A percentile compares a stretch with the other conserved stretches of the same genome.
Evolutionary conservation across 2,329 filamentous ascomycete species (phyloP).

Genomic region (Zelopaecilomyces penicillatus): DNA sequence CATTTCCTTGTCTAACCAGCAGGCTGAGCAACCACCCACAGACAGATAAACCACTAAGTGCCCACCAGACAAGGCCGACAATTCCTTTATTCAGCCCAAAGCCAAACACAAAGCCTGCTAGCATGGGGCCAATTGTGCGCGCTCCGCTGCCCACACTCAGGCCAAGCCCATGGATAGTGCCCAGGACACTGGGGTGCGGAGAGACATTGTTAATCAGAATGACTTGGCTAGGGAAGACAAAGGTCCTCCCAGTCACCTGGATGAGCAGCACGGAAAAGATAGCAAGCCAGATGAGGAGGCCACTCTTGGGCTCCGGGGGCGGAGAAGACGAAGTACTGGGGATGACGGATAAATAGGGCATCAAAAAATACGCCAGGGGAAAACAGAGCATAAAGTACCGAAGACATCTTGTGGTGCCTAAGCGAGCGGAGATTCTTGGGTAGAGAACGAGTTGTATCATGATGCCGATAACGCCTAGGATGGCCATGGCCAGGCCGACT

Average conservation of each 20-base stretch:
- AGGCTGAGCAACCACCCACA: conserved; percentile 42
- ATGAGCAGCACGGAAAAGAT: conserved; percentile 54
- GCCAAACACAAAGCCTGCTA: conserved; percentile 55
- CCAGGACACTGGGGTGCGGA: conserved; percentile 39
- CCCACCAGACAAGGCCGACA: conserved; percentile 53
- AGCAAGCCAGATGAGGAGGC: conserved; percentile 53
- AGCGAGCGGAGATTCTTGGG: conserved; percentile 53
- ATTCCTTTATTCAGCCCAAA: conserved; percentile 47
- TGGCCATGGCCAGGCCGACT: conserved; percentile 71
- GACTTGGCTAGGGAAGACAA: conserved; percentile 40
- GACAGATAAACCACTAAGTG: conserved; percentile 40
- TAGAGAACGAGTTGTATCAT: conserved; percentile 54
- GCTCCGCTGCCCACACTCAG: conserved; percentile 52
- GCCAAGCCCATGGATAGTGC: conserved; percentile 41
- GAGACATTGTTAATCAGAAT: conserved; percentile 42
- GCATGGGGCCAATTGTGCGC: conserved; percentile 50
- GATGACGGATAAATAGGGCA: conserved; percentile 63
- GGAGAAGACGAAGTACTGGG: conserved; percentile 42
- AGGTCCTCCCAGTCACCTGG: conserved; percentile 60
- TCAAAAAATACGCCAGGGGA: conserved; percentile 58
- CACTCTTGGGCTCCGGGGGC: conserved; percentile 43
- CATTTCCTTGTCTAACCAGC: conserved; percentile 52
- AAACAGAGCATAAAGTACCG: conserved; percentile 62
- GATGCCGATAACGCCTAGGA: conserved; percentile 69
- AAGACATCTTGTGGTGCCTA: conserved; percentile 63